phyloP scores from a whole-genome alignment of 345 rosid species.

The Hibiscus tridactylites region DNA sequence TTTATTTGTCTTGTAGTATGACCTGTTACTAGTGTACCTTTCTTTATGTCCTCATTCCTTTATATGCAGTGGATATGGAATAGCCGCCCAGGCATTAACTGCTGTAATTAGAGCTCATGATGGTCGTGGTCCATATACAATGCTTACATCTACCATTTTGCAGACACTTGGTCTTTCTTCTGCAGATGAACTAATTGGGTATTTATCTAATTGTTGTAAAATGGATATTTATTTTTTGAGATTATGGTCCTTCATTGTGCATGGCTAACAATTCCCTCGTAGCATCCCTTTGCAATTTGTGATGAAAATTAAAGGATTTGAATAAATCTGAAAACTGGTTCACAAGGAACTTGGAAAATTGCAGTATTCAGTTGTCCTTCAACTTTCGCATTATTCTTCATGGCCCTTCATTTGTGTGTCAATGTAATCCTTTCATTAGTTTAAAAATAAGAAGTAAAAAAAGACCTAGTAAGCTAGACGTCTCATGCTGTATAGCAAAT shows the following conservation, averaged over 20 bases:
- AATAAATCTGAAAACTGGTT: neutral
- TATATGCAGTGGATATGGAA: conserved; percentile 73
- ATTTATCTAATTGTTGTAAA: conserved; percentile 4
- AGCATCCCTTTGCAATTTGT: neutral
- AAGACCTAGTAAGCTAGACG: neutral
- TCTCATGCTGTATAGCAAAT: neutral
- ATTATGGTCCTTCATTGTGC: neutral
- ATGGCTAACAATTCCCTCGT: neutral
- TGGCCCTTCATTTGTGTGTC: neutral
- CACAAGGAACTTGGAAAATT: neutral
- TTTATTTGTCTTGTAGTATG: neutral
- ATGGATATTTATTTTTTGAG: neutral
- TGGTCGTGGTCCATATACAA: conserved; percentile 82
- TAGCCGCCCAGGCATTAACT: conserved; percentile 87
- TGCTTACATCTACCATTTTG: conserved; percentile 56
- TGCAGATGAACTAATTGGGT: conserved; percentile 80
- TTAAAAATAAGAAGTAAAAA: neutral
- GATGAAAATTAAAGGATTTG: neutral
- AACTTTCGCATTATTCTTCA: neutral
- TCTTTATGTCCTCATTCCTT: conserved; percentile 2
- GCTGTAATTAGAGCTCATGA: conserved; percentile 87
- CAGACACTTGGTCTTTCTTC: conserved; percentile 63
- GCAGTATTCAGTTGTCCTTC: neutral
- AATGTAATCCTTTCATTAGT: neutral
- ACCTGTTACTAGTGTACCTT: neutral